Percentiles rank a stretch among this genome's conserved stretches.
Conservation (phyloP, 1,139 yeast species). For the Groenewaldozyma sp. region DNA sequence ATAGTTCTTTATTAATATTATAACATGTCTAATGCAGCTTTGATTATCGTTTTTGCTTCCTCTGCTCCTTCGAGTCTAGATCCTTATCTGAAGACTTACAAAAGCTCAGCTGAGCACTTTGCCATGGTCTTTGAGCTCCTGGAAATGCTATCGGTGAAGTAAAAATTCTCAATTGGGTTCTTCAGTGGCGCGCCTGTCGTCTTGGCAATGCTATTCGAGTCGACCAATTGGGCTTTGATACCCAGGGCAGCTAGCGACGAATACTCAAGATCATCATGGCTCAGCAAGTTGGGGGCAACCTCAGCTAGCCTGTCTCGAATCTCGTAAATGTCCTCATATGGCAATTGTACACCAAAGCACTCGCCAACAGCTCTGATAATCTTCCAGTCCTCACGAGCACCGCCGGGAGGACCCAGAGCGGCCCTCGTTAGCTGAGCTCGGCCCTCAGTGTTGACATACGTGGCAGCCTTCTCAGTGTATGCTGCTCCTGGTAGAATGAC, state of each 20-base stretch:
- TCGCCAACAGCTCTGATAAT: slow-evolving; percentile 77
- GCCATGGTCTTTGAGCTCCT: slow-evolving; percentile 91
- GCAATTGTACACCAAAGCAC: slow-evolving; percentile 60
- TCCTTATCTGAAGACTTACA: slow-evolving; percentile 3
- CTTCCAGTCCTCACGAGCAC: slow-evolving; percentile 91
- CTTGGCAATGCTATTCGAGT: slow-evolving; percentile 34
- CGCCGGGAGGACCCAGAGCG: slow-evolving; percentile 85
- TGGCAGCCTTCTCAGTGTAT: slow-evolving; percentile 79
- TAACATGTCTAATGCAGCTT: not conserved
- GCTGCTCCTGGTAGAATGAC: slow-evolving; percentile 84
- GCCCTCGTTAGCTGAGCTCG: slow-evolving; percentile 82
- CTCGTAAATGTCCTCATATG: slow-evolving; percentile 67
- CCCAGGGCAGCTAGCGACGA: slow-evolving; percentile 48
- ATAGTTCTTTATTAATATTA: not conserved
- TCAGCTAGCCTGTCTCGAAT: slow-evolving; percentile 65
- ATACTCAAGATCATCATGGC: slow-evolving; percentile 70
- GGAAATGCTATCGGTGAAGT: slow-evolving; percentile 81
- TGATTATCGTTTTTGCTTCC: not conserved
- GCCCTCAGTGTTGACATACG: slow-evolving; percentile 89
- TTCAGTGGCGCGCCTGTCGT: slow-evolving; percentile 42
- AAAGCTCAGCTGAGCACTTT: slow-evolving; percentile 43
- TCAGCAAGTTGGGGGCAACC: slow-evolving; percentile 71
- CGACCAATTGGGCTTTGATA: slow-evolving; percentile 36
- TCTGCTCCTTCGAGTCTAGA: not conserved
- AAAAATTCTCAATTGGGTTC: slow-evolving; percentile 71